Base-by-base conservation (phyloP, 192 early-diverging fungal species). In the Coemansia sp. region DNA sequence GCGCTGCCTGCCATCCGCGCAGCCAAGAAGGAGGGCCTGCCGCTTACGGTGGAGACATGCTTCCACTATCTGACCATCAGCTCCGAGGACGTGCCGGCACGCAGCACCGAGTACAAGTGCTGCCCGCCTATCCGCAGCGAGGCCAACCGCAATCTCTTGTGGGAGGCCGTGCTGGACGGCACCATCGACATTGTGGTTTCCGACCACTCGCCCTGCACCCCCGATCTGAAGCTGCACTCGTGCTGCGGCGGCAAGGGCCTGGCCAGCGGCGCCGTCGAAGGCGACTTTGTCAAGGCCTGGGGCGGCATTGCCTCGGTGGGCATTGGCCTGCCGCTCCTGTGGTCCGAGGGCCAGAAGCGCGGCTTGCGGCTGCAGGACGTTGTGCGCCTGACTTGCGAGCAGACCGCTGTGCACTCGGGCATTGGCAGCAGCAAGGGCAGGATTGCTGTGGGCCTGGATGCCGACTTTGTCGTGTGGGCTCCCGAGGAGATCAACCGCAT, bases 91-190 rank as follows among this genome's bases (percentile, higher is more conserved):
- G 81, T 91, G 23, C 87, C 87, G 11, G 61, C 78, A 23, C 80
- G 85, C 51, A 83, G 83, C 21, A 91, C 89, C 18, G 82, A 91
- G 69, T 91, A 83, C 81, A 91, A 91, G 68, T 91, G 89, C 71
- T 91, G 89, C 65, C 89, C 89, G 50, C 89, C 89, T 12, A 89
- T 91, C 57, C 86, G 89, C 66, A 72, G 83, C 47, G 62, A 83
- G 30, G 59, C 61, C 49, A 91, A 91, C 74, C 73, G 88, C 38
- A 82, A 85, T 28, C 57, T 59, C 45, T 68, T 91, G 41, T 91
- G 89, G 89, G 78, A 79, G 51, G 89, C 86, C 18, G 68, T 91
- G 39, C 68, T 84, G 60, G 87, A 89, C 57, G 88, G 89, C 28
- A 82, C 83, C 23, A 91, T 91, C 53, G 89, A 90, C 60, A 84